phyloP scores from a whole-genome alignment of 2,329 filamentous ascomycete species.

The Microcyclosporella mali region DNA sequence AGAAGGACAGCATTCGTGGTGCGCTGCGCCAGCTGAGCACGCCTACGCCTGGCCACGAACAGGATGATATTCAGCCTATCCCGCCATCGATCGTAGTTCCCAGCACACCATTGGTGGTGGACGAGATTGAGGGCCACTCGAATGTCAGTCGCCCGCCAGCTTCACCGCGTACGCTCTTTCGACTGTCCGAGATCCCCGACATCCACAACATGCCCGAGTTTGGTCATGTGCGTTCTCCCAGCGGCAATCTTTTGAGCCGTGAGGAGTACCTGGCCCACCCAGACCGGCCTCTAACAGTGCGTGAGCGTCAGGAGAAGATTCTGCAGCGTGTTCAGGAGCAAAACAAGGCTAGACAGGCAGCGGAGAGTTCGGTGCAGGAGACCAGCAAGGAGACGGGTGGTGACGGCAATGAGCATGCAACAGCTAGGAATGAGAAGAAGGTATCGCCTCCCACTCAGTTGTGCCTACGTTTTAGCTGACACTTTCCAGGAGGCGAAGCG shows the following conservation, averaged over 20 bases:
- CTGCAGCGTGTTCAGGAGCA: constrained; percentile 8
- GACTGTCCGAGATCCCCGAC: constrained; percentile 27
- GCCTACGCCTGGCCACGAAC: too few relatives aligned
- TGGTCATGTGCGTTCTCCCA: constrained; percentile 26
- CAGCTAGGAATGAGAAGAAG: too few relatives aligned
- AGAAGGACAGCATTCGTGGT: too few relatives aligned
- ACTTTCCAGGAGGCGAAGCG: too few relatives aligned
- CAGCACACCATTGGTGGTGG: background rate
- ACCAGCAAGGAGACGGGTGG: too few relatives aligned
- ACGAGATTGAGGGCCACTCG: constrained; percentile 15
- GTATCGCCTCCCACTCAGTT: too few relatives aligned
- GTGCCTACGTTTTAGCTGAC: too few relatives aligned
- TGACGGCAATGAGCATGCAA: too few relatives aligned
- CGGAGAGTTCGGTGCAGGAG: too few relatives aligned
- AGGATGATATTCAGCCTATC: background rate
- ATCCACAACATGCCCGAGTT: constrained; percentile 19
- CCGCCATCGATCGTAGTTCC: background rate
- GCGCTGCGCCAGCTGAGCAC: too few relatives aligned
- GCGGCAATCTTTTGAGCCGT: constrained; percentile 26
- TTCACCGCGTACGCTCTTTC: background rate
- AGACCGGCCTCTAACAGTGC: constrained; percentile 30
- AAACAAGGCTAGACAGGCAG: background rate
- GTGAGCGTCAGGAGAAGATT: constrained; percentile 34
- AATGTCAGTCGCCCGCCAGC: constrained; percentile 20
- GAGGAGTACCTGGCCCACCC: constrained; percentile 22